Evolutionary conservation across 129 eudicot species (phyloP).

Genomic region (Oenanthe sinensis): DNA sequence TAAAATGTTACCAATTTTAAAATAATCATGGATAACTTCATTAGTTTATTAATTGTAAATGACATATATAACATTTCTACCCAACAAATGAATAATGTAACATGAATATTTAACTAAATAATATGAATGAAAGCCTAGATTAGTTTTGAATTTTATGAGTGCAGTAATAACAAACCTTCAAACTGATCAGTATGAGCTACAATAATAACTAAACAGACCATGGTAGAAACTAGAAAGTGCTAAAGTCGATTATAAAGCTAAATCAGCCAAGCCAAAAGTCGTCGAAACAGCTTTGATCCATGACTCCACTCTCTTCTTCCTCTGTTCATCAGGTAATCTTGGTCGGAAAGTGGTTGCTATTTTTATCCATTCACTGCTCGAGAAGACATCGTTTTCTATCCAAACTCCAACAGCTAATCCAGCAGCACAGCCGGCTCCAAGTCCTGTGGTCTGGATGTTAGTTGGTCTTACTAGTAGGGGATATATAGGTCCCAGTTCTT

Average conservation of each 20-base stretch:
- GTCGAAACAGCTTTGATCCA: constrained; percentile 86
- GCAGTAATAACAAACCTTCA: background rate
- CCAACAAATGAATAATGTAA: too few relatives aligned
- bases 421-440: constrained; percentile 98
- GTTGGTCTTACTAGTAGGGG: constrained; percentile 81
- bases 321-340: constrained; percentile 34
- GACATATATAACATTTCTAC: too few relatives aligned
- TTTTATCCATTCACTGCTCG: constrained; percentile 58
- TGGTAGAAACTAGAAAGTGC: background rate
- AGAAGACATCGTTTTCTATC: constrained; percentile 68
- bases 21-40: too few relatives aligned
- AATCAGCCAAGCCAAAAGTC: constrained; percentile 86
- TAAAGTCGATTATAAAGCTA: constrained; percentile 34
- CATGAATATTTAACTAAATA: too few relatives aligned
- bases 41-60: too few relatives aligned
- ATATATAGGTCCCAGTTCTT: too few relatives aligned
- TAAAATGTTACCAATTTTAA: too few relatives aligned
- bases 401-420: constrained; percentile 92
- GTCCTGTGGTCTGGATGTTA: constrained; percentile 87
- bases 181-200: background rate
- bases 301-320: constrained; percentile 80
- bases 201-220: background rate
- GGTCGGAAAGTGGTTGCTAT: constrained; percentile 53
- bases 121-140: too few relatives aligned
- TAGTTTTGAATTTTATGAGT: background rate